A percentile compares a stretch with the other conserved stretches of the same genome.
These are phyloP conservation scores for Houttuynia cordata DNA, from an alignment of 164 flowering plant genomes.

Conservation along the genomic window DNA sequence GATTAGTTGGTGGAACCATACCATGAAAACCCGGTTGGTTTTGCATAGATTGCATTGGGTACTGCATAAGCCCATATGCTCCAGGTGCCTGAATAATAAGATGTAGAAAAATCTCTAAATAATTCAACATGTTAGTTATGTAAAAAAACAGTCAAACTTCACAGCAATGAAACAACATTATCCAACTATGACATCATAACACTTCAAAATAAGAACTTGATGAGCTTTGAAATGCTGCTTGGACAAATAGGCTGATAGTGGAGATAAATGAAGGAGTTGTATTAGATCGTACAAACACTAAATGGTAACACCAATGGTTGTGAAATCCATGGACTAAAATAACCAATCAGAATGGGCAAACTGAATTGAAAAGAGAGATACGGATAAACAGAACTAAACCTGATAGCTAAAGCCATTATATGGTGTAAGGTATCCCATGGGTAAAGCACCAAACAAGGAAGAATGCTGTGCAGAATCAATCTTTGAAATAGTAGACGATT, in stretches of 20 bases:
- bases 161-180: too few species aligned
- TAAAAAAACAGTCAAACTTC: too few species aligned
- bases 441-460: slow-evolving; percentile 78
- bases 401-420: slow-evolving; percentile 93
- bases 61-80: slow-evolving; percentile 79
- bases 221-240: background rate
- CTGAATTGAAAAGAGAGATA: background rate
- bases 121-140: too few species aligned
- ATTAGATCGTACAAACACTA: too few species aligned
- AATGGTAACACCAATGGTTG: background rate
- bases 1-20: slow-evolving; percentile 60
- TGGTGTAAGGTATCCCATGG: slow-evolving; percentile 71
- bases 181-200: too few species aligned
- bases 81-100: slow-evolving; percentile 63
- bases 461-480: slow-evolving; percentile 56
- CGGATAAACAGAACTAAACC: slow-evolving; percentile 26
- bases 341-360: background rate
- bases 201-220: too few species aligned
- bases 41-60: slow-evolving; percentile 69
- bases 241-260: background rate
- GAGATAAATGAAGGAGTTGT: background rate
- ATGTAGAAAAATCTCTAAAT: background rate
- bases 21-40: slow-evolving; percentile 66
- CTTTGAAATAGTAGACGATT: slow-evolving; percentile 35
- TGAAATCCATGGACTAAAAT: background rate